These are phyloP conservation scores for Leptographium lundbergii DNA, from an alignment of 2,329 filamentous ascomycete genomes.

Conservation along the genomic window DNA sequence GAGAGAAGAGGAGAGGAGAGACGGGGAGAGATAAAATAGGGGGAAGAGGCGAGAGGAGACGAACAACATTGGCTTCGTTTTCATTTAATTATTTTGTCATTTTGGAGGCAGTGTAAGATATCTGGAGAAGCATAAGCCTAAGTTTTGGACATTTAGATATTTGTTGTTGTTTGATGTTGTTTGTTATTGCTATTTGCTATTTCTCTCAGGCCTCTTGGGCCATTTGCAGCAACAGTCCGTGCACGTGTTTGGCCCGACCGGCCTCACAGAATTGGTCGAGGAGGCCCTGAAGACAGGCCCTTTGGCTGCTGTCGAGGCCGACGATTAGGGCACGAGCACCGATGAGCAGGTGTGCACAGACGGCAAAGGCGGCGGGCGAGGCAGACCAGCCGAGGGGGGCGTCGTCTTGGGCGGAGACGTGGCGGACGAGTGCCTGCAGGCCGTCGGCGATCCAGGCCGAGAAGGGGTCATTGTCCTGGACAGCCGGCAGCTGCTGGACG, in stretches of 20 bases:
- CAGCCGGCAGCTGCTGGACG: conserved; percentile 19
- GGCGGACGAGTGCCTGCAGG: conserved; percentile 27
- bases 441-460: conserved; percentile 39
- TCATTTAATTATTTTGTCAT: too few relatives aligned
- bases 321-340: conserved; percentile 22
- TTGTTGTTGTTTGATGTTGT: not conserved
- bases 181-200: not conserved
- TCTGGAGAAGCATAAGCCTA: not conserved
- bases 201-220: not conserved
- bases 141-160: too few relatives aligned
- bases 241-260: conserved; percentile 5
- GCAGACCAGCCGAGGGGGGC: conserved; percentile 63
- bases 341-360: conserved; percentile 37
- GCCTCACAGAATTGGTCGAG: conserved; percentile 2
- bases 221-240: conserved; percentile 11
- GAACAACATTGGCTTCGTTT: too few relatives aligned
- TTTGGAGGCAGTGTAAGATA: not conserved
- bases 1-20: too few relatives aligned
- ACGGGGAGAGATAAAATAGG: too few relatives aligned
- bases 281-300: not conserved
- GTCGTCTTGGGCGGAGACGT: conserved; percentile 29
- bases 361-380: conserved; percentile 52
- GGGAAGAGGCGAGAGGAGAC: too few relatives aligned
- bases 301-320: not conserved
- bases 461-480: conserved; percentile 6